Percentiles rank a stretch among this genome's conserved stretches.
These are phyloP conservation scores for Yamadazyma laniorum DNA, from an alignment of 805 yeast species.

Conservation along the genomic window DNA sequence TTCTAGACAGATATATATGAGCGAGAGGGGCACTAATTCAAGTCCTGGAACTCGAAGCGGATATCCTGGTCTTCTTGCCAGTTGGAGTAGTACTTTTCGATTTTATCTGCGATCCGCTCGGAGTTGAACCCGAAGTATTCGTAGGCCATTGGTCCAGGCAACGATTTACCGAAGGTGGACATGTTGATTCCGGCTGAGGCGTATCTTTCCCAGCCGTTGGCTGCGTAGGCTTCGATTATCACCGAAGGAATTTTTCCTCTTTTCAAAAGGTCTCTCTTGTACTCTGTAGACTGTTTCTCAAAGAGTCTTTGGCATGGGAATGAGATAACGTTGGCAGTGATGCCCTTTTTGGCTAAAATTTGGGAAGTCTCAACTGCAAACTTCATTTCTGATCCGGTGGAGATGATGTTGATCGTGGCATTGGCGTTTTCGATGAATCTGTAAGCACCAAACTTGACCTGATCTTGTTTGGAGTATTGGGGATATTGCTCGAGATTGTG, in stretches of 20 bases:
- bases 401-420: constrained; percentile 24
- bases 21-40: no score
- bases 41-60: constrained; percentile 8
- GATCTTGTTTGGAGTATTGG: constrained; percentile 17
- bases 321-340: constrained; percentile 23
- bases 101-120: constrained; percentile 23
- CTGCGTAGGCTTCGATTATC: constrained; percentile 34
- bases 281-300: constrained; percentile 25
- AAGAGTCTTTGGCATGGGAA: constrained; percentile 32
- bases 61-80: constrained; percentile 8
- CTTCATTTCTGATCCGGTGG: constrained; percentile 26
- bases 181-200: constrained; percentile 34
- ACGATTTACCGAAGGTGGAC: constrained; percentile 32
- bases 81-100: constrained; percentile 20
- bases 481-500: constrained; percentile 26
- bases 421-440: constrained; percentile 18
- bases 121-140: constrained; percentile 29
- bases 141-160: constrained; percentile 31
- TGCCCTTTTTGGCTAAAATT: constrained; percentile 21
- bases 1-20: no score
- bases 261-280: constrained; percentile 21
- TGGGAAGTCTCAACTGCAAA: constrained; percentile 27
- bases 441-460: constrained; percentile 27
- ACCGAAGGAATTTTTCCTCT: constrained; percentile 26
- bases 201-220: constrained; percentile 35